Evolutionary conservation across 2,329 filamentous ascomycete species (phyloP).

Genomic region (Colletotrichum phormii): DNA sequence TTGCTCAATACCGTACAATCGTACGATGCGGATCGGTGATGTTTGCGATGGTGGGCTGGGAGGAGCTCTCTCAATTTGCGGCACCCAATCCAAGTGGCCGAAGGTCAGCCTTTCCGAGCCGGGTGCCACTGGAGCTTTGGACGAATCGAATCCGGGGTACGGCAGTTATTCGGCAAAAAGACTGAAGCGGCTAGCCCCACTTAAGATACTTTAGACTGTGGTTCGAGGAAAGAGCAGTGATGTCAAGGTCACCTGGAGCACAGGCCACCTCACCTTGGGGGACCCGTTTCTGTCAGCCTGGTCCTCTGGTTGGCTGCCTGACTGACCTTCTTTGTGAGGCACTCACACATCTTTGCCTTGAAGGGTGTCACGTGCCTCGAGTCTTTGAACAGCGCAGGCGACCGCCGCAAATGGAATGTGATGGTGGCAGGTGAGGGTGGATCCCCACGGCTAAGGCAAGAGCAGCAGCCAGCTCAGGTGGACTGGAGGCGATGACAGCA

Average conservation of each 20-base stretch:
- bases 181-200: background rate
- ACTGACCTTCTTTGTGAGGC: background rate
- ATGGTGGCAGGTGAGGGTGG: conserved; percentile 10
- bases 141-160: conserved; percentile 32
- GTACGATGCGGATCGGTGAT: background rate
- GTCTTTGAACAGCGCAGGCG: background rate
- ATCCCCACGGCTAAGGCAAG: background rate
- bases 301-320: background rate
- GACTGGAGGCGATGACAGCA: background rate
- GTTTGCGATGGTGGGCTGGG: conserved; percentile 27
- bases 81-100: background rate
- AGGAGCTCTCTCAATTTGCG: conserved; percentile 34
- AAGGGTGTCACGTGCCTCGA: conserved; percentile 36
- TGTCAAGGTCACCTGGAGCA: conserved; percentile 31
- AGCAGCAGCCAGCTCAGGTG: background rate
- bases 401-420: background rate
- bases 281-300: background rate
- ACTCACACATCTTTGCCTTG: too few species aligned
- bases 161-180: conserved; percentile 32
- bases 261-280: conserved; percentile 18
- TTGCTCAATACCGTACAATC: conserved; percentile 15
- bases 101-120: conserved; percentile 1
- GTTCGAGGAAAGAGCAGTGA: background rate
- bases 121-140: conserved; percentile 23
- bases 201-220: background rate